phyloP scores from a whole-genome alignment of 1,284 basidiomycete species.

The Boletus mariae region DNA sequence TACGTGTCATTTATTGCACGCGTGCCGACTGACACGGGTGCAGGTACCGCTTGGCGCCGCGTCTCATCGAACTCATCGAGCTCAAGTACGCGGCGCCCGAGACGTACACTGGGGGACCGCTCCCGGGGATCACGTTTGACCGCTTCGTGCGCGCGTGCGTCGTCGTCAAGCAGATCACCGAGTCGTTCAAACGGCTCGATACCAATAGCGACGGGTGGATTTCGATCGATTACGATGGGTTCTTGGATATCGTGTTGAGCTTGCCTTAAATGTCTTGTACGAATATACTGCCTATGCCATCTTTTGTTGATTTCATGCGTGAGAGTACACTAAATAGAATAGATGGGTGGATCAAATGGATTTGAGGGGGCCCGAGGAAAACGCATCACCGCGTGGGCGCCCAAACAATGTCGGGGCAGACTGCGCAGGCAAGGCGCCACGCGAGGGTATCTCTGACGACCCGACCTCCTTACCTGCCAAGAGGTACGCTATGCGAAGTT shows the following conservation, averaged over 20 bases:
- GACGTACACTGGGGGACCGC: conserved; percentile 31
- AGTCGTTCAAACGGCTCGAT: conserved; percentile 60
- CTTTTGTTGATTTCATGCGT: not conserved
- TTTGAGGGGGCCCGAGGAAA: conserved; percentile 26
- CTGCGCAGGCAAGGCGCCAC: conserved; percentile 28
- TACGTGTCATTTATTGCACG: conserved; percentile 19
- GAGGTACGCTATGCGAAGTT: conserved; percentile 33
- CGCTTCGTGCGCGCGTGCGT: conserved; percentile 82
- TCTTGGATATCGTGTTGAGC: conserved; percentile 68
- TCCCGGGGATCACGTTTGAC: conserved; percentile 71
- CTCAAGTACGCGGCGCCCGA: conserved; percentile 56
- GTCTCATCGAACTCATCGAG: conserved; percentile 57
- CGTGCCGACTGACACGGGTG: not conserved
- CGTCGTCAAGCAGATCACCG: conserved; percentile 72
- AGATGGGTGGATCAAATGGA: conserved; percentile 3
- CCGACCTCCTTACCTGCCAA: conserved; percentile 31
- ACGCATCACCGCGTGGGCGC: conserved; percentile 32
- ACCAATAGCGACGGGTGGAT: conserved; percentile 70
- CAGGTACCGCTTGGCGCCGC: conserved; percentile 63
- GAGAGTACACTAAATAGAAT: conserved; percentile 1
- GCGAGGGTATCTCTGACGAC: conserved; percentile 32
- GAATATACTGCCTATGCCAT: conserved; percentile 7
- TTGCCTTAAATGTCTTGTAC: conserved; percentile 50
- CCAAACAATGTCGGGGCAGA: conserved; percentile 26
- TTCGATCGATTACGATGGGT: conserved; percentile 73